Evolutionary conservation across 352 stramenopile genomes (phyloP).

Genomic region (Phytophthora syringae): DNA sequence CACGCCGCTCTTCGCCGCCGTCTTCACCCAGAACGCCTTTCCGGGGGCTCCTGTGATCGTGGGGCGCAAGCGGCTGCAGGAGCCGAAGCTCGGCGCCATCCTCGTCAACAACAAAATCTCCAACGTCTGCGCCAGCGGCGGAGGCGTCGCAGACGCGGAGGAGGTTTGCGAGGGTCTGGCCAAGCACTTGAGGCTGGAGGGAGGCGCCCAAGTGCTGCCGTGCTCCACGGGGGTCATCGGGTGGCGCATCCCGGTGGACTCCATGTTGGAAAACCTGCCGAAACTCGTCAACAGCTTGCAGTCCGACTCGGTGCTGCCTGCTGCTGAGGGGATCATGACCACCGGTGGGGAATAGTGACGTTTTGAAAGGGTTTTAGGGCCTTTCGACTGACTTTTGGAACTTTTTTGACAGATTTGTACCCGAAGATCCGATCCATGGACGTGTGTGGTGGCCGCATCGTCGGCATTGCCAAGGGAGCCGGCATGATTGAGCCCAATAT

Average conservation of each 20-base stretch:
- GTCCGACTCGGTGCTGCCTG: slow-evolving; percentile 92
- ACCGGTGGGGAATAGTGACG: slow-evolving; percentile 62
- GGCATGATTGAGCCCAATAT: slow-evolving; percentile 99
- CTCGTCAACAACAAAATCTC: slow-evolving; percentile 99
- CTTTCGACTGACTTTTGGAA: neutral
- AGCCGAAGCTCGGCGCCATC: slow-evolving; percentile 93
- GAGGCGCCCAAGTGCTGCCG: slow-evolving; percentile 90
- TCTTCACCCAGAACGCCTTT: slow-evolving; percentile 94
- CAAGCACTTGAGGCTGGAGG: slow-evolving; percentile 86
- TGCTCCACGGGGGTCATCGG: slow-evolving; percentile 98
- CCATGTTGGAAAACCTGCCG: slow-evolving; percentile 84
- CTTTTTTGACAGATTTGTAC: slow-evolving; percentile 68
- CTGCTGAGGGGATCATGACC: slow-evolving; percentile 97
- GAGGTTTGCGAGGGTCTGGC: slow-evolving; percentile 94
- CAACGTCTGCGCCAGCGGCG: slow-evolving; percentile 96
- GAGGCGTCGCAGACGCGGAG: slow-evolving; percentile 92
- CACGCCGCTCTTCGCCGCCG: slow-evolving; percentile 86
- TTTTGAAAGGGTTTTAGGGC: neutral
- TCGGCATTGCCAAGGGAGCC: slow-evolving; percentile 98
- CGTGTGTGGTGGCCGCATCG: slow-evolving; percentile 90
- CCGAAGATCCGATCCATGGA: slow-evolving; percentile 90
- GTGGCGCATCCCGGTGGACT: slow-evolving; percentile 96
- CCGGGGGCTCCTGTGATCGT: slow-evolving; percentile 91
- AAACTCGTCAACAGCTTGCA: slow-evolving; percentile 90
- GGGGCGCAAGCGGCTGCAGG: slow-evolving; percentile 90